Conservation (phyloP, 1,284 basidiomycete genomes). For the Erythrobasidium hasegawianum region DNA sequence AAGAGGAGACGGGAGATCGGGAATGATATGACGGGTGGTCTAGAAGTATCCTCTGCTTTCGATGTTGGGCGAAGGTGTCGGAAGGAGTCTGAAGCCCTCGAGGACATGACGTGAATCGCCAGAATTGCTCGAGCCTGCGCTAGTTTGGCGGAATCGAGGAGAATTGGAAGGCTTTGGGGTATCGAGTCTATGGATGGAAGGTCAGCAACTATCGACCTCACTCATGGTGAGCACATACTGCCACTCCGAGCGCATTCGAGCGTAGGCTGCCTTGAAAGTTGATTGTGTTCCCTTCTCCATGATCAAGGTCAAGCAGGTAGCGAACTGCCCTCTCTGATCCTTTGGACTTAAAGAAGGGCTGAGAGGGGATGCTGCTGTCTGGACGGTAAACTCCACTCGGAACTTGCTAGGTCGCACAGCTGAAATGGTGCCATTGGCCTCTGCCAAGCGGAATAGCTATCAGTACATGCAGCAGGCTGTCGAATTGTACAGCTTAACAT, state of each 20-base stretch:
- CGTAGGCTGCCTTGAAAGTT: constrained; percentile 71
- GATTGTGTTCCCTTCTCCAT: constrained; percentile 84
- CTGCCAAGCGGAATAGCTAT: constrained; percentile 44
- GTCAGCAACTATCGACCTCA: background rate
- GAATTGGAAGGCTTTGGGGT: constrained; percentile 29
- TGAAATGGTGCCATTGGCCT: constrained; percentile 54
- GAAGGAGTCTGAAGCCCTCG: constrained; percentile 22
- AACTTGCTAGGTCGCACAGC: constrained; percentile 61
- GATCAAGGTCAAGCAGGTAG: constrained; percentile 63
- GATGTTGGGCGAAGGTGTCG: constrained; percentile 23
- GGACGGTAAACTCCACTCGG: constrained; percentile 65
- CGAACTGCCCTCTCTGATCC: constrained; percentile 35
- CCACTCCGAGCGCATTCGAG: constrained; percentile 70
- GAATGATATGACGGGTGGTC: background rate
- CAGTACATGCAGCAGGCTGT: background rate
- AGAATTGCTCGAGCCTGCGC: constrained; percentile 3
- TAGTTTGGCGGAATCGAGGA: constrained; percentile 16
- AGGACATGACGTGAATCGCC: background rate
- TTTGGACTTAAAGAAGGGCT: constrained; percentile 32
- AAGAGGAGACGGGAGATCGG: no score
- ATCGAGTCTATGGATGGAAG: constrained; percentile 12
- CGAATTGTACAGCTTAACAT: constrained; percentile 15
- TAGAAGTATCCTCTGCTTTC: constrained; percentile 20
- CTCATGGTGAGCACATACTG: constrained; percentile 25
- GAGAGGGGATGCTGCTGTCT: constrained; percentile 49